Conservation (phyloP, 108 stramenopile genomes). For the Fragilaria crotonensis region DNA sequence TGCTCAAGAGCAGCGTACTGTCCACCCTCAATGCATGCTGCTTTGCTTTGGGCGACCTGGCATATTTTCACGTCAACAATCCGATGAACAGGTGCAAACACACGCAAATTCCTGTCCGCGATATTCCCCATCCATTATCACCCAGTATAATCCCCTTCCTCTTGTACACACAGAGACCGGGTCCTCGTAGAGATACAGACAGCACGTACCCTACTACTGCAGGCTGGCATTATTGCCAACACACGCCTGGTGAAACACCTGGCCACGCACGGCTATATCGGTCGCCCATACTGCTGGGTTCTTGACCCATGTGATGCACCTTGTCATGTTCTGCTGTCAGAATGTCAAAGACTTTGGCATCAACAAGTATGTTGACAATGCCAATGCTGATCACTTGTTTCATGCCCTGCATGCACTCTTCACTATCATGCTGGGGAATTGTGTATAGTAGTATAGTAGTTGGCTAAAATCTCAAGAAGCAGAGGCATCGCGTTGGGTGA, state of each 20-base stretch:
- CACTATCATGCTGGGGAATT: no score
- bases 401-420: no score
- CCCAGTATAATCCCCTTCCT: constrained; percentile 16
- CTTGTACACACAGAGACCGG: constrained; percentile 3
- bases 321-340: no score
- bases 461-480: no score
- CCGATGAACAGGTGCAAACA: constrained; percentile 25
- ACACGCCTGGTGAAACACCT: constrained; percentile 23
- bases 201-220: constrained; percentile 35
- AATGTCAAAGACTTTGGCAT: no score
- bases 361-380: no score
- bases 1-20: constrained; percentile 41
- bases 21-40: constrained; percentile 16
- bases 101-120: constrained; percentile 22
- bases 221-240: constrained; percentile 38
- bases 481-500: no score
- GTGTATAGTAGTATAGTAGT: no score
- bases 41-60: constrained; percentile 24
- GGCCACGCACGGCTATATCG: constrained; percentile 9
- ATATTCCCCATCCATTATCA: constrained; percentile 25
- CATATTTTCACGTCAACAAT: constrained; percentile 33
- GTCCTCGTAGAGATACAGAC: constrained; percentile 14
- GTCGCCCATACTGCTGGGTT: no score
- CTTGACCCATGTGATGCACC: no score
- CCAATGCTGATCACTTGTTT: no score